Evolutionary conservation across 148 eudicot genomes (phyloP), one percentile per base, ranked within the genome.

Genomic region (Rhododendron molle): DNA sequence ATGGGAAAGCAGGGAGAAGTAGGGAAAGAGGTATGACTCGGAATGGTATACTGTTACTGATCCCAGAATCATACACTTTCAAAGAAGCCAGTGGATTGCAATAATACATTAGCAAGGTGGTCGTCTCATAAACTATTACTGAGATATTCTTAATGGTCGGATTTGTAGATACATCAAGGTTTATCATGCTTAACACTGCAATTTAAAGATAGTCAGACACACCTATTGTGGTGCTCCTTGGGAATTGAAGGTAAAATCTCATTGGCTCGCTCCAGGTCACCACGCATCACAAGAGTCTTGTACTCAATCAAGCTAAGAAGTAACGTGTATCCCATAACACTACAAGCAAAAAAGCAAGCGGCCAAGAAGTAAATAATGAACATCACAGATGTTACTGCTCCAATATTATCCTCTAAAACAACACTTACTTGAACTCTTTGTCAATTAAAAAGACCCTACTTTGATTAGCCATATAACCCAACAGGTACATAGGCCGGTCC

Each of bases 201-300:
- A 49, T 56, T 80, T 15, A 28, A 34, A 81, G n/a, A 71, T 4
- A 52, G 71, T 73, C 78, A 47, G n/a, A 86, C 74, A 76, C 83
- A 94, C 99, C 99, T 97, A 86, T 97, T 95, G 85, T 89, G 96
- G 86, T 97, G 99, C 90, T 97, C 99, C 94, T 94, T 94, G 38
- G 99, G 99, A 92, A 97, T 95, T 81, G 95, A 89, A 87, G 99
- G 96, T 85, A 97, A 86, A 74, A 95, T 79, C 85, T 93, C 94
- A 90, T 89, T 93, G 58, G 99, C 99, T 74, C 93, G 92, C 52
- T 95, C 99, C 85, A 92, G 85, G 65, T 95, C 98, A 85, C 98
- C 99, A 89, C 99, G 98, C 99, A 97, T 97, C 90, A 97, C 98
- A 71, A 95, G 96, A 80, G 99, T 97, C 92, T 97, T 97, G 93